Conservation (phyloP, 2,329 filamentous ascomycete genomes). For the Myriosclerotinia scirpicola region DNA sequence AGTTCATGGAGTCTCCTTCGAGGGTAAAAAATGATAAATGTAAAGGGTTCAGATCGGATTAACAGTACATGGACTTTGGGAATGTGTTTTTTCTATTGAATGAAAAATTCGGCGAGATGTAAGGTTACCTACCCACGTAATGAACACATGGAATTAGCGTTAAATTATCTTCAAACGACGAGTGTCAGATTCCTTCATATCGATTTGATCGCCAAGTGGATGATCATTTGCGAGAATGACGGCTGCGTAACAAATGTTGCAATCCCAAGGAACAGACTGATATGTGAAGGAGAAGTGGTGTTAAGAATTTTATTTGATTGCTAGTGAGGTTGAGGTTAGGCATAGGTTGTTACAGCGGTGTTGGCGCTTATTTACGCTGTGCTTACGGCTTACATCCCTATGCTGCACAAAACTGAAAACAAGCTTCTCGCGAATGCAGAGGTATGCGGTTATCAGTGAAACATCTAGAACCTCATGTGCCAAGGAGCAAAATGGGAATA, state of each 20-base stretch:
- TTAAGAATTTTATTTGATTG: not conserved
- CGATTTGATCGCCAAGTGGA: not conserved
- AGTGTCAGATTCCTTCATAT: not conserved
- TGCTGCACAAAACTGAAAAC: not conserved
- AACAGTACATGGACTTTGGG: no score
- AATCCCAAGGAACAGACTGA: not conserved
- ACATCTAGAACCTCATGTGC: not conserved
- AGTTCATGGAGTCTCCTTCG: no score
- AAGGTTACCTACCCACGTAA: not conserved
- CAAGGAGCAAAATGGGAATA: no score
- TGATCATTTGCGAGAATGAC: not conserved
- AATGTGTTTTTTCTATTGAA: no score
- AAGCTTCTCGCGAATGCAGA: not conserved
- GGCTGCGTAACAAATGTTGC: not conserved
- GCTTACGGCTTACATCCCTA: not conserved
- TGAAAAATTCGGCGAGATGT: no score
- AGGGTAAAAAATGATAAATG: no score
- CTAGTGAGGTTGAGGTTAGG: no score
- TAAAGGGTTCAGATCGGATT: no score
- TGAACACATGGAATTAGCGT: not conserved
- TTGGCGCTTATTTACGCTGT: conserved; percentile 1
- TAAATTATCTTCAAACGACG: not conserved
- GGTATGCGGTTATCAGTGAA: not conserved
- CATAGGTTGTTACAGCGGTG: not conserved
- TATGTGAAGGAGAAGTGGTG: not conserved